Percentiles rank a stretch among this genome's conserved stretches.
These are phyloP conservation scores for Phylloporus arenicola DNA, from an alignment of 768 basidiomycete species.

Conservation along the genomic window DNA sequence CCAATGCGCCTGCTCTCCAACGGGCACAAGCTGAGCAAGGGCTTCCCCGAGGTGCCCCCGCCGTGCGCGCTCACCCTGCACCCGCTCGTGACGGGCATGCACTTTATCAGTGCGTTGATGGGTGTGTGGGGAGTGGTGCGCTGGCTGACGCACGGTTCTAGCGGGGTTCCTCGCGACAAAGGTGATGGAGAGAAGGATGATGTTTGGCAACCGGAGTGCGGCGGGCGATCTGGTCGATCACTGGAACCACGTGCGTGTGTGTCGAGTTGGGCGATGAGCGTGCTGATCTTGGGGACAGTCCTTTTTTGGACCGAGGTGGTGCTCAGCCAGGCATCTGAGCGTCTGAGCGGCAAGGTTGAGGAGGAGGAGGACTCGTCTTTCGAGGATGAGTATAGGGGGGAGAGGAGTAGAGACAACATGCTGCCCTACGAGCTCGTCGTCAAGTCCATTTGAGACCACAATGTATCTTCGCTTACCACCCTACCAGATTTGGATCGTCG, in stretches of 20 bases:
- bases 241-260: slow-evolving; percentile 41
- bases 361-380: background rate
- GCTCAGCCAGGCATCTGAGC: slow-evolving; percentile 30
- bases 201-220: slow-evolving; percentile 33
- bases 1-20: slow-evolving; percentile 30
- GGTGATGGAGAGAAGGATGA: slow-evolving; percentile 23
- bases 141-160: background rate
- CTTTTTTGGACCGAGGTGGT: slow-evolving; percentile 46
- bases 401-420: too few relatives aligned
- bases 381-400: slow-evolving; percentile 5
- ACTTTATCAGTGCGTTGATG: slow-evolving; percentile 15
- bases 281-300: slow-evolving; percentile 25
- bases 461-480: too few relatives aligned
- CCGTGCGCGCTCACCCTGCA: slow-evolving; percentile 36
- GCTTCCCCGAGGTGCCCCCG: slow-evolving; percentile 43
- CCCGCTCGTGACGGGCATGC: slow-evolving; percentile 32
- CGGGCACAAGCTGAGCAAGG: slow-evolving; percentile 28
- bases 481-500: too few relatives aligned
- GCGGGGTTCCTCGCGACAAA: slow-evolving; percentile 16
- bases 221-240: slow-evolving; percentile 40
- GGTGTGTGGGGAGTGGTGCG: background rate
- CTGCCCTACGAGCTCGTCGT: too few relatives aligned
- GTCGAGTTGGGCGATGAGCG: background rate
- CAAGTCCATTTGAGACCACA: too few relatives aligned
- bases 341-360: slow-evolving; percentile 25